phyloP scores from a whole-genome alignment of 176 grass and related monocot genomes.

The Carex parvula region DNA sequence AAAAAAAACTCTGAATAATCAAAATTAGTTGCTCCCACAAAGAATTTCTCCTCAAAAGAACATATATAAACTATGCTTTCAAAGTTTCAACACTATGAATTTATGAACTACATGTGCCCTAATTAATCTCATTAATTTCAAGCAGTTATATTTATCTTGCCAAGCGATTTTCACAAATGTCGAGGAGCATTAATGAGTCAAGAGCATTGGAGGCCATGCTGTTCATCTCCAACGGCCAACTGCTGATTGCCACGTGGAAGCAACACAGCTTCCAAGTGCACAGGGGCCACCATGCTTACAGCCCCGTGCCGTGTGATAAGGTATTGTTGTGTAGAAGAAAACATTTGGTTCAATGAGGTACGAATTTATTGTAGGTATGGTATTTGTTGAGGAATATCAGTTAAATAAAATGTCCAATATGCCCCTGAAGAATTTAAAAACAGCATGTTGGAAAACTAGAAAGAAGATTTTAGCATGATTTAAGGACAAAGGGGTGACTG shows the following conservation, averaged over 20 bases:
- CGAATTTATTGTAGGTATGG: not conserved
- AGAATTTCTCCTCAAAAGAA: too few species aligned
- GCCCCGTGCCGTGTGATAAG: not conserved
- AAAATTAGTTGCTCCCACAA: too few species aligned
- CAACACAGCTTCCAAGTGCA: not conserved
- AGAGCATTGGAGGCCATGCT: conserved; percentile 5
- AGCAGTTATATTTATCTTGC: not conserved
- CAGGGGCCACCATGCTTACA: not conserved
- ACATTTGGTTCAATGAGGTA: not conserved
- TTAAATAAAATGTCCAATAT: not conserved
- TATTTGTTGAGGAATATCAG: not conserved
- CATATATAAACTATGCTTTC: too few species aligned
- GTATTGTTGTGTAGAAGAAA: not conserved
- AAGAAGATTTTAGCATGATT: not conserved
- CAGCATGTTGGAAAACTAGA: too few species aligned
- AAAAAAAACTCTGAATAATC: too few species aligned
- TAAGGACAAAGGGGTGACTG: too few species aligned
- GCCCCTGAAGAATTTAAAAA: not conserved
- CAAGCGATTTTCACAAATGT: not conserved
- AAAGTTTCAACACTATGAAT: too few species aligned
- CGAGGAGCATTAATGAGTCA: conserved; percentile 14
- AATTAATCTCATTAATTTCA: not conserved
- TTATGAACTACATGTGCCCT: too few species aligned
- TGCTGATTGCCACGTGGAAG: not conserved
- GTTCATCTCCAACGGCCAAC: not conserved